A percentile compares a stretch with the other conserved stretches of the same genome.
Evolutionary conservation across 129 eudicot species (phyloP).

Genomic region (Sambucus nigra): DNA sequence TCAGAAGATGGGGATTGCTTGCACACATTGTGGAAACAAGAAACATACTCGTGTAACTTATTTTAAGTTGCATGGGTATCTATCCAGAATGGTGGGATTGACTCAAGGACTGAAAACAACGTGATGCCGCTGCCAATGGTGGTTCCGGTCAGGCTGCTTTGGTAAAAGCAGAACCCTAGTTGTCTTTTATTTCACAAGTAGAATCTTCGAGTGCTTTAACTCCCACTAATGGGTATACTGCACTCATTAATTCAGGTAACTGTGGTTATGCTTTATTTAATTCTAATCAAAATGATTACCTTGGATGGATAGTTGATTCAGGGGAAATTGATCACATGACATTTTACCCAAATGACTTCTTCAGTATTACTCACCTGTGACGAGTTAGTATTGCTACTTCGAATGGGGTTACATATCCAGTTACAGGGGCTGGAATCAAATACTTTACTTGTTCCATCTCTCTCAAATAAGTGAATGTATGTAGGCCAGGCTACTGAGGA

Average conservation of each 20-base stretch:
- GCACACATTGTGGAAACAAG: background rate
- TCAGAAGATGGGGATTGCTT: background rate
- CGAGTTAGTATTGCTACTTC: background rate
- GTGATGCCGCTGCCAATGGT: background rate
- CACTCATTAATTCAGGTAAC: background rate
- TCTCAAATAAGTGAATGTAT: background rate
- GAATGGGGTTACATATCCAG: background rate
- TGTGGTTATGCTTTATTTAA: background rate
- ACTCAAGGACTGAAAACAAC: background rate
- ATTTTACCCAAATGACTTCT: background rate
- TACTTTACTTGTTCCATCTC: slow-evolving; percentile 8
- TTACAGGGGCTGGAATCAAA: slow-evolving; percentile 4
- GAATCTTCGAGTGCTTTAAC: background rate
- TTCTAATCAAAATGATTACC: background rate
- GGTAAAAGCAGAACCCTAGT: background rate
- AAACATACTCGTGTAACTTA: background rate
- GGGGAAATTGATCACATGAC: slow-evolving; percentile 4
- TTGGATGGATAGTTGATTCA: slow-evolving; percentile 5
- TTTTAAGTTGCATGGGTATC: background rate
- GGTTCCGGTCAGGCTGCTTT: background rate
- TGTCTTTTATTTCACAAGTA: background rate
- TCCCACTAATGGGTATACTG: background rate
- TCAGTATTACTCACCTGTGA: background rate
- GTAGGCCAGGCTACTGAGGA: slow-evolving; percentile 1
- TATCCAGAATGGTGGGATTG: background rate